Evolutionary conservation across 176 grass and related monocot species (phyloP).

Genomic region (Triticum dicoccoides): DNA sequence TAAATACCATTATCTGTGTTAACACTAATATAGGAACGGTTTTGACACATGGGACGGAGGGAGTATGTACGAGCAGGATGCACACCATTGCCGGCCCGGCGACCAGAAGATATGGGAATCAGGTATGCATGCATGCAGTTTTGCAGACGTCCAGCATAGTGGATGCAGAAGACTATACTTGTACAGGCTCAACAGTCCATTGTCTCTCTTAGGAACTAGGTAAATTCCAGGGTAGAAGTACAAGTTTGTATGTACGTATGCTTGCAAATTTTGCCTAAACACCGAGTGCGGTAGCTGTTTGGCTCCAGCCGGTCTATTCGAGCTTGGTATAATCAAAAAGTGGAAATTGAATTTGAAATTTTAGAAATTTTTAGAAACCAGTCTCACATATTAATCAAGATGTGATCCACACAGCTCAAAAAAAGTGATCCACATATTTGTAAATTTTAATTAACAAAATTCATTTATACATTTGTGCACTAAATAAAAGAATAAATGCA

Average conservation of each 20-base stretch:
- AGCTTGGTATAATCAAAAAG: neutral
- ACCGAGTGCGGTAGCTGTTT: neutral
- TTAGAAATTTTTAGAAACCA: neutral
- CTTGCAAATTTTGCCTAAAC: neutral
- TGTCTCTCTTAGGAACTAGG: neutral
- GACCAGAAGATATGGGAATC: constrained; percentile 14
- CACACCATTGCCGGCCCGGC: neutral
- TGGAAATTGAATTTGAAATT: neutral
- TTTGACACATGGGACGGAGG: too few relatives aligned
- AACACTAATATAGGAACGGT: neutral
- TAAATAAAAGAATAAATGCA: neutral
- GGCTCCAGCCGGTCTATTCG: neutral
- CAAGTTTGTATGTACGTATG: neutral
- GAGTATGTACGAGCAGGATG: neutral
- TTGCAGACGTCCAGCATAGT: neutral
- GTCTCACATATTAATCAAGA: neutral
- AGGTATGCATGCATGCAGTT: neutral
- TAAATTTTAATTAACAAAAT: neutral
- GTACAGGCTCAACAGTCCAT: neutral
- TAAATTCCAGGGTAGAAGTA: neutral
- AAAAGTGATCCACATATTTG: neutral
- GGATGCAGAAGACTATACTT: neutral
- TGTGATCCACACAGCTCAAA: neutral
- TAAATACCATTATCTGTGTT: neutral
- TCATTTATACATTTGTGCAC: neutral